These are phyloP conservation scores for Phytophthora ramorum DNA, from an alignment of 352 stramenopile species.

Conservation along the genomic window DNA sequence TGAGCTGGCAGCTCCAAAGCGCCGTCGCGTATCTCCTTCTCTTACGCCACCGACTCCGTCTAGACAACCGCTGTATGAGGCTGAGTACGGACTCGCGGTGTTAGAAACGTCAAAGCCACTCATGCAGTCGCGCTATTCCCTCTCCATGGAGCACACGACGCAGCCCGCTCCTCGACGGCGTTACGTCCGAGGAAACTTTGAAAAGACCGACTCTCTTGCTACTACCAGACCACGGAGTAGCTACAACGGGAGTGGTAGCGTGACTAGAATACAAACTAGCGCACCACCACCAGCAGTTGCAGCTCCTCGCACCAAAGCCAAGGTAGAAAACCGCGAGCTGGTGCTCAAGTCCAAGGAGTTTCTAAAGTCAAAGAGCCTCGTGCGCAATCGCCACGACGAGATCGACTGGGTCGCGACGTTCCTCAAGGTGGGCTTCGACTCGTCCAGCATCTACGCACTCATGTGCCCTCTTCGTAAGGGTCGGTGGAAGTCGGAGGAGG, in stretches of 20 bases:
- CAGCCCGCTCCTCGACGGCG: conserved; percentile 3
- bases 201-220: not conserved
- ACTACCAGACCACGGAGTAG: not conserved
- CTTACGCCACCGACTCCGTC: not conserved
- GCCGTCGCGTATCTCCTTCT: not conserved
- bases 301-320: not conserved
- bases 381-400: conserved; percentile 78
- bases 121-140: not conserved
- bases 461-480: conserved; percentile 81
- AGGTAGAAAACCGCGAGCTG: conserved; percentile 37
- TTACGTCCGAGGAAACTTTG: conserved; percentile 10
- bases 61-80: conserved; percentile 18
- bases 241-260: conserved; percentile 7
- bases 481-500: conserved; percentile 78
- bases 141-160: not conserved
- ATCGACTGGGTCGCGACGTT: conserved; percentile 85
- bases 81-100: conserved; percentile 16
- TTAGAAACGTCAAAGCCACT: conserved; percentile 27
- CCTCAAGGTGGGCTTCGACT: conserved; percentile 74
- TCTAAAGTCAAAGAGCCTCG: conserved; percentile 58
- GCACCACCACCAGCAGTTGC: not conserved
- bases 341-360: conserved; percentile 77
- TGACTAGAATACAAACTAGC: not conserved
- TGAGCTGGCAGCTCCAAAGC: not conserved
- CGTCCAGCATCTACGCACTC: conserved; percentile 75